These are phyloP conservation scores for Bjerkandera adusta DNA, from an alignment of 1,284 basidiomycete genomes.

Conservation along the genomic window DNA sequence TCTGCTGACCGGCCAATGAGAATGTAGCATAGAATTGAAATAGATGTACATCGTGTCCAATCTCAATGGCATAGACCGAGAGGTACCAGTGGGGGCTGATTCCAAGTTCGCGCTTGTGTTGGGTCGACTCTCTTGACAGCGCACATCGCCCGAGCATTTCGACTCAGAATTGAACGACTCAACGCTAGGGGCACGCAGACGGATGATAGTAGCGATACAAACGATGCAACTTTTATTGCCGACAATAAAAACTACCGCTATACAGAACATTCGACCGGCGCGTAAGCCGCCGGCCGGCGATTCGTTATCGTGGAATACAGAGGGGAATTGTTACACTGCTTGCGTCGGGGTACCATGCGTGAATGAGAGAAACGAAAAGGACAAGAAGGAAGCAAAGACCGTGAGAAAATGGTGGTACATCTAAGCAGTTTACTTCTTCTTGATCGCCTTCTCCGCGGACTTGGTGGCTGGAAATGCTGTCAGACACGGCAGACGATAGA, in stretches of 20 bases:
- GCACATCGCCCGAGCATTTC: no score
- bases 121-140: no score
- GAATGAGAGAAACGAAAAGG: constrained; percentile 40
- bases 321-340: constrained; percentile 40
- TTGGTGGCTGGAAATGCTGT: constrained; percentile 69
- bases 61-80: constrained; percentile 1
- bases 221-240: constrained; percentile 33
- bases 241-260: constrained; percentile 31
- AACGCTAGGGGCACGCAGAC: neutral
- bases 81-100: no score
- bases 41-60: no score
- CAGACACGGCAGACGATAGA: constrained; percentile 8
- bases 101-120: no score
- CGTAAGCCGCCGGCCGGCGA: constrained; percentile 23
- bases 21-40: neutral
- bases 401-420: constrained; percentile 47
- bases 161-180: no score
- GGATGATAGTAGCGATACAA: constrained; percentile 25
- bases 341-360: constrained; percentile 42
- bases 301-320: constrained; percentile 36
- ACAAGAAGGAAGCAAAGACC: constrained; percentile 46
- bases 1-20: constrained; percentile 68
- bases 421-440: constrained; percentile 89
- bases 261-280: constrained; percentile 32
- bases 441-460: constrained; percentile 93